A percentile compares a stretch with the other conserved stretches of the same genome.
Conservation (phyloP, 1,139 yeast species). For the Hyphopichia khmerensis region DNA sequence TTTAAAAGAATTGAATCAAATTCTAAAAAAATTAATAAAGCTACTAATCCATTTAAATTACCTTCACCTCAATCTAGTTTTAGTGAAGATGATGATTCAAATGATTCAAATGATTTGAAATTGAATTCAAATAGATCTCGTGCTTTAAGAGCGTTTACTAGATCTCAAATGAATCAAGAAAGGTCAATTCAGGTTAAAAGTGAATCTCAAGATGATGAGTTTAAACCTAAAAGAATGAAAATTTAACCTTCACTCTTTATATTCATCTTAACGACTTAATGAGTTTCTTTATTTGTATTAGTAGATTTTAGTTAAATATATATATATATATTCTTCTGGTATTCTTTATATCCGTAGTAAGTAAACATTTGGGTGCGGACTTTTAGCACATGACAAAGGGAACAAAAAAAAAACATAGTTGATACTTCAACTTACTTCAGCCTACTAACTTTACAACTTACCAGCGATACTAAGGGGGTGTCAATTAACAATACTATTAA, state of each 20-base stretch:
- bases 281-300: neutral
- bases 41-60: conserved; percentile 10
- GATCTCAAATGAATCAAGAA: conserved; percentile 3
- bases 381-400: too few relatives aligned
- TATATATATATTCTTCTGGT: too few relatives aligned
- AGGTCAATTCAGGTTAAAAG: neutral
- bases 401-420: too few relatives aligned
- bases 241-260: neutral
- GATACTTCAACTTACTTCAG: too few relatives aligned
- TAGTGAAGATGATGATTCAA: conserved; percentile 6
- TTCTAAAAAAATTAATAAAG: conserved; percentile 11
- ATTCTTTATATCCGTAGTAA: too few relatives aligned
- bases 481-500: too few relatives aligned
- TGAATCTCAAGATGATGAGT: neutral
- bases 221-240: conserved; percentile 1
- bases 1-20: conserved; percentile 9
- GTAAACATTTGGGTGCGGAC: too few relatives aligned
- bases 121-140: neutral
- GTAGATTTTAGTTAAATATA: neutral
- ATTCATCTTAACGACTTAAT: neutral
- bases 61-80: conserved; percentile 24
- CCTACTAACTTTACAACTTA: too few relatives aligned
- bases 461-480: too few relatives aligned
- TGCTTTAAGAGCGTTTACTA: conserved; percentile 2
- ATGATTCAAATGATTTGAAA: neutral